Conservation (phyloP, 2,329 filamentous ascomycete genomes). For the Proliferodiscus dingleyae region DNA sequence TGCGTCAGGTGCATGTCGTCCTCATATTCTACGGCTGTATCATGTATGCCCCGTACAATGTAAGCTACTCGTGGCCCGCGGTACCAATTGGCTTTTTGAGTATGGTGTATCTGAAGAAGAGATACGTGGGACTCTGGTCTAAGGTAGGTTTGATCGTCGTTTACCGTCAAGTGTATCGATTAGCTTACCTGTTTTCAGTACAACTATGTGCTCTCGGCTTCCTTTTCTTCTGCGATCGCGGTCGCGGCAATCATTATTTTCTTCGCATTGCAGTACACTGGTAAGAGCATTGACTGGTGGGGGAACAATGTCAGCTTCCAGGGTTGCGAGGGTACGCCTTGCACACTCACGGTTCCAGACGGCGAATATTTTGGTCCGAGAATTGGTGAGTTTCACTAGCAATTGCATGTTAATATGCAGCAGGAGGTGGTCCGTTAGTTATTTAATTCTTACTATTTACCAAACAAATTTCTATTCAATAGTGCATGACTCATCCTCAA, state of each 20-base stretch:
- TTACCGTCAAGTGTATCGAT: too few species aligned
- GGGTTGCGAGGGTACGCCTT: slow-evolving; percentile 40
- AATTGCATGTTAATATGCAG: too few species aligned
- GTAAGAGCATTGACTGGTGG: slow-evolving; percentile 36
- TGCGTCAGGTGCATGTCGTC: slow-evolving; percentile 44
- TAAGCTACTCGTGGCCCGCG: slow-evolving; percentile 44
- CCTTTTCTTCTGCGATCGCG: slow-evolving; percentile 46
- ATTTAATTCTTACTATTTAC: too few species aligned
- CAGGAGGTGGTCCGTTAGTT: too few species aligned
- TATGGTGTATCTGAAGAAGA: slow-evolving; percentile 43
- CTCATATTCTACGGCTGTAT: slow-evolving; percentile 44
- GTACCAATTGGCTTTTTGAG: slow-evolving; percentile 44
- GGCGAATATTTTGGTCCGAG: slow-evolving; percentile 32
- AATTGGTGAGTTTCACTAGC: too few species aligned
- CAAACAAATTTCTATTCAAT: too few species aligned
- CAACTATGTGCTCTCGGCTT: slow-evolving; percentile 49
- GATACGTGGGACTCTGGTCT: slow-evolving; percentile 45
- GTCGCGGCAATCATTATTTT: slow-evolving; percentile 49
- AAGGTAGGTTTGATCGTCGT: slow-evolving; percentile 34
- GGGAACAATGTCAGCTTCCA: slow-evolving; percentile 28
- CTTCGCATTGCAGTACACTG: slow-evolving; percentile 45
- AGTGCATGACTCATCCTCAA: too few species aligned
- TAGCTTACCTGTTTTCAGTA: slow-evolving; percentile 35
- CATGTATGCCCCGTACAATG: slow-evolving; percentile 45
- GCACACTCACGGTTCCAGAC: slow-evolving; percentile 32